Percentiles rank a stretch among this genome's conserved stretches.
phyloP scores from a whole-genome alignment of 2,329 filamentous ascomycete genomes.

The Diaporthe sp. region DNA sequence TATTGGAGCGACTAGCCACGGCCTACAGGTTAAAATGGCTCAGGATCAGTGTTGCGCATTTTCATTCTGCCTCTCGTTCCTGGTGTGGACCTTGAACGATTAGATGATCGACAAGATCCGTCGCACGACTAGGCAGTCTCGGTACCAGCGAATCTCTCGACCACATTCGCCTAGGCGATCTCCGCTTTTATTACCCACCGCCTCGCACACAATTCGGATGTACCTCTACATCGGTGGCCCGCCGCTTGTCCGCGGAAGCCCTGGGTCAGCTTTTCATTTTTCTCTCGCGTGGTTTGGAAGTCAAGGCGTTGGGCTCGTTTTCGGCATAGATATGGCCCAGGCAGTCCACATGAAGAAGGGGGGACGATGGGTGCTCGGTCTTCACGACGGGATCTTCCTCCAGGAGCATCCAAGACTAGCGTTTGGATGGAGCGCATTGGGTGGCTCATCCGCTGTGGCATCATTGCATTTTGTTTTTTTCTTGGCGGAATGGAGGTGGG shows the following conservation, averaged over 20 bases:
- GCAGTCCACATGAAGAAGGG: slow-evolving; percentile 18
- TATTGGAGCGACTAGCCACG: neutral
- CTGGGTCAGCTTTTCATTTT: slow-evolving; percentile 25
- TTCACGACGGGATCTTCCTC: slow-evolving; percentile 5
- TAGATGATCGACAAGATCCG: neutral
- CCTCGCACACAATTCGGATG: neutral
- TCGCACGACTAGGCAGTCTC: neutral
- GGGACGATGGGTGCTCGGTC: slow-evolving; percentile 6
- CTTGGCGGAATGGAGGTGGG: slow-evolving; percentile 18
- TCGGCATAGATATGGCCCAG: slow-evolving; percentile 32
- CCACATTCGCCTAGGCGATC: neutral
- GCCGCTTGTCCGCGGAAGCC: neutral
- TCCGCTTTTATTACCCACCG: neutral
- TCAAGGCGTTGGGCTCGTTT: slow-evolving; percentile 29
- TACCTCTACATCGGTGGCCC: neutral
- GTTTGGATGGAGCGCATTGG: slow-evolving; percentile 22
- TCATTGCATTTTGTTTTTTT: slow-evolving; percentile 30
- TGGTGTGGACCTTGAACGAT: neutral
- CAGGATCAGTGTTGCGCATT: neutral
- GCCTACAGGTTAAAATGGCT: neutral
- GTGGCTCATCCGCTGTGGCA: slow-evolving; percentile 21
- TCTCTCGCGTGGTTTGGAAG: slow-evolving; percentile 17
- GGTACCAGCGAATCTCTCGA: neutral
- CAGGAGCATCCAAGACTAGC: slow-evolving; percentile 1
- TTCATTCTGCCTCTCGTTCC: neutral